Evolutionary conservation across 495 filamentous ascomycete species (phyloP), one percentile per base, ranked within the genome.

Genomic region (Trichoderma reesei): DNA sequence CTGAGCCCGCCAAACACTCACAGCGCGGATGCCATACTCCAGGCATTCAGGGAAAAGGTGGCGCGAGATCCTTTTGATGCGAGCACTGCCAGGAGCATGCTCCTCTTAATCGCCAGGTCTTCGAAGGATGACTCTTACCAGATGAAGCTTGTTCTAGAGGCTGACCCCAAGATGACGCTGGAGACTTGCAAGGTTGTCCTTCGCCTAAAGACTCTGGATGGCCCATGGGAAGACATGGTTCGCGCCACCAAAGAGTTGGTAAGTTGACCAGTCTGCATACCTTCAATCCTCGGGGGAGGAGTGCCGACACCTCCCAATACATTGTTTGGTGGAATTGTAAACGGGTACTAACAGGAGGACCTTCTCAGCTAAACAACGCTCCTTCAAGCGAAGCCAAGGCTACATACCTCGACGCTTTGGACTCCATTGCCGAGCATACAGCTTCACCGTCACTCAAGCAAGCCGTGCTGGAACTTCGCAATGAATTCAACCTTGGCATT

Each of bases 1-100:
- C 63, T 65, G 8, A 41, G 36, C 2, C 54, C 54, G 14, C 63
- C 63, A 39, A 65, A 65, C 20, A 60, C 20, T 18, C 41, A 65
- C 36, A 41, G 13, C 31, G 51, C 39, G 9, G 54, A 60, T 9
- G 54, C 36, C 5, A 41, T 60, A 13, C 36, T 60, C 10, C 6
- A 31, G 3, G 54, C 54, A 3, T 65, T 65, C 13, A 39, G 54
- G 31, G 39, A 65, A 13, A 44, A 36, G 20, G 3, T 65, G 10
- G 20, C 16, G 13, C 18, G 41, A 41, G 41, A 60, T 9, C 63
- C 63, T 11, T 37, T 20, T 31, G 63, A 60, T 6, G 41, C 41
- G 7, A 18, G 39, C 7, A 60, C 51, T 39, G 51, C 41, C 1
- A 42, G 41, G 16, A 20, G n/a, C 14, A 46, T 46, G 63, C 38